Evolutionary conservation across 129 eudicot species (phyloP), one percentile per base, ranked within the genome.

Genomic region (Helichrysum umbraculigerum): DNA sequence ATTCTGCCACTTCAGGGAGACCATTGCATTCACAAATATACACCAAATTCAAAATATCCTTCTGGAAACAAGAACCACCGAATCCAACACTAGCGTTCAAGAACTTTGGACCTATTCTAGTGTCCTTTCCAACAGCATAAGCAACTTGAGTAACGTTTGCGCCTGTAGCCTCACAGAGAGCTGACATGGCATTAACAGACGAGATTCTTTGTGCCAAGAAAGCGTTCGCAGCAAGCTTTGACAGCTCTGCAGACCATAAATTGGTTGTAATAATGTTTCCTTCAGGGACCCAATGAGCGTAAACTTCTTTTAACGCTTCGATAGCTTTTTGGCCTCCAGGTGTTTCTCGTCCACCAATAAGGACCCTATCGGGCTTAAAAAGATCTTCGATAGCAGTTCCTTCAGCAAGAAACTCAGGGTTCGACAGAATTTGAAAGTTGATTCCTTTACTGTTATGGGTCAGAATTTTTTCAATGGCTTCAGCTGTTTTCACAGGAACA

Each of bases 21-120:
- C 97, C 97, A 51, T 92, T 92, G 83, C 97, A 92, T 78, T 92
- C 97, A 20, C 97, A 92, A 42, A 92, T 92, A 88, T 92, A 92
- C 19, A 92, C 96, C 74, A 92, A 67, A 81, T 91, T 91, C 72
- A 91, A 79, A 39, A 91, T 91, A 28, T 91, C 97, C 77, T 91
- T 91, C 68, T 91, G 97, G 84, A 91, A 91, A 81, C 97, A 91
- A 44, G 97, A 91, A n/a, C 97, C 97, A 1, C 97, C 97, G 29
- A 92, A 92, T n/a, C 97, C 97, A 7, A 92, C 97, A 37, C 97
- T 92, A 7, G 97, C 85, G 17, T 92, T 92, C 33, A 92, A 71
- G 74, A 92, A 92, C 85, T 87, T 92, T 65, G 92, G 86, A 5
- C 97, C 97, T 41, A 92, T 92, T 72, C 97, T 85, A n/a, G 92